These are phyloP conservation scores for Amesomyces nigricolor DNA, from an alignment of 2,329 filamentous ascomycete species.

Conservation along the genomic window DNA sequence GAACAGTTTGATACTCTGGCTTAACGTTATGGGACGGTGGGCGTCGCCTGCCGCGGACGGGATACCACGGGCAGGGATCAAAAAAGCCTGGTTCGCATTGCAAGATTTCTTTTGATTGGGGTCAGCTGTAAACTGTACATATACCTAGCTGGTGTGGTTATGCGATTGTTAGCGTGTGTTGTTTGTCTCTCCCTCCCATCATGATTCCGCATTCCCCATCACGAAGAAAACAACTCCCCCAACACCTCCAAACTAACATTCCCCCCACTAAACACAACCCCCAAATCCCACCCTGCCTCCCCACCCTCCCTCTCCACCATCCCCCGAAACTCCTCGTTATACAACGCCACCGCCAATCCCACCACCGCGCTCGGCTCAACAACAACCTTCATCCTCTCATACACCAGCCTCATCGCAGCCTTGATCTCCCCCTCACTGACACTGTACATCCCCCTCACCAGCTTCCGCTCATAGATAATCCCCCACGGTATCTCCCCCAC, in stretches of 20 bases:
- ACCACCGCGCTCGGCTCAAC: constrained; percentile 86
- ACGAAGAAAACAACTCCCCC: constrained; percentile 45
- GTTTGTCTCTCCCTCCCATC: neutral
- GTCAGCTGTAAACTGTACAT: constrained; percentile 23
- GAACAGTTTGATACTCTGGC: constrained; percentile 22
- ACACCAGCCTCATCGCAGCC: constrained; percentile 66
- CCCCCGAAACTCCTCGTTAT: constrained; percentile 73
- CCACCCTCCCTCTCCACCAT: constrained; percentile 67
- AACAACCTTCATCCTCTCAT: constrained; percentile 85
- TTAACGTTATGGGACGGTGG: constrained; percentile 11
- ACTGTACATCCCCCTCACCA: constrained; percentile 64
- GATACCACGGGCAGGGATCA: constrained; percentile 23
- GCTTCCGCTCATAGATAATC: constrained; percentile 64
- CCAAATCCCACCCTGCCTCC: constrained; percentile 66
- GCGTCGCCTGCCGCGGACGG: constrained; percentile 14
- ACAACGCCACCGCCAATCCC: constrained; percentile 75
- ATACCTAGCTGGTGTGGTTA: constrained; percentile 17
- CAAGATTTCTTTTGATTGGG: constrained; percentile 17
- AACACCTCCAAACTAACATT: constrained; percentile 53
- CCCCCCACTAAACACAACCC: constrained; percentile 55
- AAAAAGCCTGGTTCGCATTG: constrained; percentile 20
- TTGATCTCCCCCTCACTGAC: constrained; percentile 81
- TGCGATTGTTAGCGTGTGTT: neutral
- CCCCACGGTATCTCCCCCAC: constrained; percentile 71
- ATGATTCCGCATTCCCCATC: too few species aligned